A percentile compares a stretch with the other conserved stretches of the same genome.
Evolutionary conservation across 2,329 filamentous ascomycete genomes (phyloP).

Genomic region (Ophiostoma sp.): DNA sequence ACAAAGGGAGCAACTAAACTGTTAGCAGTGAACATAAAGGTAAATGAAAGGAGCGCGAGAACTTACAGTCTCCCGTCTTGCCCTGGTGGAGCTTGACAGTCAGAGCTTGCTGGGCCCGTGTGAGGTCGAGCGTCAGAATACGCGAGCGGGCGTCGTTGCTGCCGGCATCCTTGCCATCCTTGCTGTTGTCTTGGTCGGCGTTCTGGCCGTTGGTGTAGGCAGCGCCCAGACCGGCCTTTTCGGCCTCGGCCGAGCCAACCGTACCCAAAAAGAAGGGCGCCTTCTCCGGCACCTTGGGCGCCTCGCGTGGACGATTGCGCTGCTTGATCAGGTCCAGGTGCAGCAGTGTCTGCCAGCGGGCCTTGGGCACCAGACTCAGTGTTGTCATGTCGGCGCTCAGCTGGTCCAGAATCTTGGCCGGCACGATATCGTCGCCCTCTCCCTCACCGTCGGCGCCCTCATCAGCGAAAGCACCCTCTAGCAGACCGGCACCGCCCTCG

Average conservation of each 20-base stretch:
- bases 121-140: constrained; percentile 66
- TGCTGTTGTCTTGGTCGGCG: background rate
- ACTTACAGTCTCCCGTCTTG: constrained; percentile 61
- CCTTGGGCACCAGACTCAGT: constrained; percentile 83
- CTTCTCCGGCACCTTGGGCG: constrained; percentile 88
- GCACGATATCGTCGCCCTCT: constrained; percentile 54
- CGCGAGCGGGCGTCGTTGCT: constrained; percentile 50
- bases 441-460: constrained; percentile 43
- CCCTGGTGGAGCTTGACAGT: constrained; percentile 58
- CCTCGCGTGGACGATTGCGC: constrained; percentile 90
- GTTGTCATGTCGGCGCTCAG: constrained; percentile 82
- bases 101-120: constrained; percentile 58
- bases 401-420: constrained; percentile 67
- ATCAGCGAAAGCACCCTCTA: constrained; percentile 74
- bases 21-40: background rate
- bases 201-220: constrained; percentile 29
- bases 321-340: constrained; percentile 90
- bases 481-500: constrained; percentile 72
- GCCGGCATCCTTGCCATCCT: background rate
- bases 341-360: constrained; percentile 89
- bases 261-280: constrained; percentile 58
- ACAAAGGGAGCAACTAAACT: constrained; percentile 63
- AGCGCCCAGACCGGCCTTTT: constrained; percentile 14
- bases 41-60: background rate
- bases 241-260: constrained; percentile 27